phyloP scores from a whole-genome alignment of 2,329 filamentous ascomycete species.

The Escovopsis weberi region DNA sequence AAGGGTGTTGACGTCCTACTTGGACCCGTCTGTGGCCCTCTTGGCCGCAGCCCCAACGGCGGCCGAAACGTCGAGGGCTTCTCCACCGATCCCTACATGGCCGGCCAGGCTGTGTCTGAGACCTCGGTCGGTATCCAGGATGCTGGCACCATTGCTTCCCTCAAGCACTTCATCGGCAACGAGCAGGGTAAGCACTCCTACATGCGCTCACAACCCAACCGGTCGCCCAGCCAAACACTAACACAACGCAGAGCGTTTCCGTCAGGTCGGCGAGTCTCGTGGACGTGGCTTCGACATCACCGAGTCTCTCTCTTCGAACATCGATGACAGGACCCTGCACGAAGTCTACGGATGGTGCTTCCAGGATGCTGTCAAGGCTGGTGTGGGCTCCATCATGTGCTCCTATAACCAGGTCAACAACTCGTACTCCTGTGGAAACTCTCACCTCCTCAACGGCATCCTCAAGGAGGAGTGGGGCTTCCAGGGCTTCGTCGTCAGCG shows the following conservation, averaged over 20 bases:
- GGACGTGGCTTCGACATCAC: conserved; percentile 43
- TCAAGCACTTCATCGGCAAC: conserved; percentile 62
- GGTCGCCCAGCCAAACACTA: no score
- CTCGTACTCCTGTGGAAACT: conserved; percentile 68
- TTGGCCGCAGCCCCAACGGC: conserved; percentile 30
- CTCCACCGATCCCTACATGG: conserved; percentile 59
- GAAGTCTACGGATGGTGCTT: conserved; percentile 72
- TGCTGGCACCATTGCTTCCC: conserved; percentile 68
- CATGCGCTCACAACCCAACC: no score
- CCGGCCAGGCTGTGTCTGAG: conserved; percentile 56
- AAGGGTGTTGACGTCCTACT: conserved; percentile 69
- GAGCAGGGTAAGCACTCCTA: conserved; percentile 38
- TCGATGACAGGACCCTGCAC: conserved; percentile 61
- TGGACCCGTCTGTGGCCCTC: conserved; percentile 30
- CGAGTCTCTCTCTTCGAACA: conserved; percentile 44
- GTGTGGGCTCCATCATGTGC: conserved; percentile 50
- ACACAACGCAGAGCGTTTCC: conserved; percentile 46
- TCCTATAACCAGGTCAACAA: conserved; percentile 71
- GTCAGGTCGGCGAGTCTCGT: conserved; percentile 42
- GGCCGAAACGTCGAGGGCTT: conserved; percentile 52
- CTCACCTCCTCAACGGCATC: conserved; percentile 57
- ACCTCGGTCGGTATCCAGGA: conserved; percentile 70
- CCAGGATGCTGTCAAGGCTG: conserved; percentile 54
- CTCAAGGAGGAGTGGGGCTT: conserved; percentile 71
- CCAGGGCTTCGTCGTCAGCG: conserved; percentile 67